phyloP scores from a whole-genome alignment of 1,284 basidiomycete species.

The Trichosporon asahii region DNA sequence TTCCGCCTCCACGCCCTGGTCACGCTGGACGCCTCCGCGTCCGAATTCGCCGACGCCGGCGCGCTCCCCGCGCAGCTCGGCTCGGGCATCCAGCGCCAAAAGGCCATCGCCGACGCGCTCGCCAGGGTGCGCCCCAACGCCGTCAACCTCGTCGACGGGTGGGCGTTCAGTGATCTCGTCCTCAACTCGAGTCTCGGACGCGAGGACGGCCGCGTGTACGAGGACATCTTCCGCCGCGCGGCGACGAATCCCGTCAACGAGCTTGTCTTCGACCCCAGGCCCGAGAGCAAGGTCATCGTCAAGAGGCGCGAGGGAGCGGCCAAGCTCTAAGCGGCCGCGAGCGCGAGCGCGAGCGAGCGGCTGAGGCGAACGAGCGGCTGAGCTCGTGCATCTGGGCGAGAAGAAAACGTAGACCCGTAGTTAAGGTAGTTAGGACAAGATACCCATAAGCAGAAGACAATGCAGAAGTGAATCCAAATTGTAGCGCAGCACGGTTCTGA shows the following conservation, averaged over 20 bases:
- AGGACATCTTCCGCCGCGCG: constrained; percentile 52
- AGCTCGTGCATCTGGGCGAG: too few species aligned
- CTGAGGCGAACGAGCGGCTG: too few species aligned
- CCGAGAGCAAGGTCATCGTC: constrained; percentile 12
- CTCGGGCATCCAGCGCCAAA: constrained; percentile 12
- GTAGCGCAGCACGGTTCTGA: not conserved
- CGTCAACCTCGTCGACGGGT: constrained; percentile 56
- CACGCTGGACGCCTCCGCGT: constrained; percentile 52
- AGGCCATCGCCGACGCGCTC: constrained; percentile 9
- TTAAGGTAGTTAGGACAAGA: too few species aligned
- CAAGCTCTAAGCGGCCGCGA: constrained; percentile 16
- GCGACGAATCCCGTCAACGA: constrained; percentile 24
- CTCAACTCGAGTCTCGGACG: constrained; percentile 58
- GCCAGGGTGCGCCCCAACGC: constrained; percentile 8
- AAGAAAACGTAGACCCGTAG: too few species aligned
- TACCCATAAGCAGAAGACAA: too few species aligned
- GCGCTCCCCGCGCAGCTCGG: constrained; percentile 44
- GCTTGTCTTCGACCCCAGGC: constrained; percentile 17
- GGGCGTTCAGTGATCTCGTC: constrained; percentile 57
- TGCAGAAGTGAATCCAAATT: too few species aligned
- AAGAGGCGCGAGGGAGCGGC: not conserved
- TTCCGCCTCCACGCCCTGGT: constrained; percentile 52
- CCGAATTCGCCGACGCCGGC: constrained; percentile 55
- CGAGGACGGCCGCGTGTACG: constrained; percentile 54
- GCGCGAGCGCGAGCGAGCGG: too few species aligned